A percentile compares a stretch with the other conserved stretches of the same genome.
Evolutionary conservation across 805 yeast genomes (phyloP).

Genomic region (Starmerella floricola): DNA sequence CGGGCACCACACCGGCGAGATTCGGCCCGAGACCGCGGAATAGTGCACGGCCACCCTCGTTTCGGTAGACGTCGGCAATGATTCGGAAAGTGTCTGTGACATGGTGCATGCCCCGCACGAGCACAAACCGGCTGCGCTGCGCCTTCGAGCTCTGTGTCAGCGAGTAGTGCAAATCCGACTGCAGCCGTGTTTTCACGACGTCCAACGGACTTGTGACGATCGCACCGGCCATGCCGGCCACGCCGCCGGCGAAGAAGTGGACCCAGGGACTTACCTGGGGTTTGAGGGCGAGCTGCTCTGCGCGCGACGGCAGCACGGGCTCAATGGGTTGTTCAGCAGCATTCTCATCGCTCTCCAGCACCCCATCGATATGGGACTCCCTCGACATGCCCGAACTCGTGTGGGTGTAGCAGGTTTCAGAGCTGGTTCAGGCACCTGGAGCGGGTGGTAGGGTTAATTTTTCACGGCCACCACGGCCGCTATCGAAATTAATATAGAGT

Average conservation of each 20-base stretch:
- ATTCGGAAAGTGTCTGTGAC: constrained; percentile 72
- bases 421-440: no score
- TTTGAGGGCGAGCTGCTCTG: constrained; percentile 1
- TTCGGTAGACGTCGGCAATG: constrained; percentile 49
- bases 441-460: no score
- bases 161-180: constrained; percentile 59
- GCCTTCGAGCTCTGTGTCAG: constrained; percentile 5
- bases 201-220: constrained; percentile 88
- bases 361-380: constrained; percentile 5
- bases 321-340: constrained; percentile 17
- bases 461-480: no score
- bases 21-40: constrained; percentile 96
- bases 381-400: background rate
- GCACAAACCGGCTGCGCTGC: constrained; percentile 15
- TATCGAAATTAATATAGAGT: no score
- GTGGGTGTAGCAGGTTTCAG: no score
- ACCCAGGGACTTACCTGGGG: constrained; percentile 37
- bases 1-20: constrained; percentile 94
- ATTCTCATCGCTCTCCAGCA: constrained; percentile 16
- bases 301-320: constrained; percentile 4
- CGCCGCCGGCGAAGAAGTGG: constrained; percentile 37
- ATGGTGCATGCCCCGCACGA: constrained; percentile 50
- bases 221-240: constrained; percentile 98
- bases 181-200: constrained; percentile 89
- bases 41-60: constrained; percentile 75